phyloP scores from a whole-genome alignment of 345 rosid species.

The Rhizophora apiculata region DNA sequence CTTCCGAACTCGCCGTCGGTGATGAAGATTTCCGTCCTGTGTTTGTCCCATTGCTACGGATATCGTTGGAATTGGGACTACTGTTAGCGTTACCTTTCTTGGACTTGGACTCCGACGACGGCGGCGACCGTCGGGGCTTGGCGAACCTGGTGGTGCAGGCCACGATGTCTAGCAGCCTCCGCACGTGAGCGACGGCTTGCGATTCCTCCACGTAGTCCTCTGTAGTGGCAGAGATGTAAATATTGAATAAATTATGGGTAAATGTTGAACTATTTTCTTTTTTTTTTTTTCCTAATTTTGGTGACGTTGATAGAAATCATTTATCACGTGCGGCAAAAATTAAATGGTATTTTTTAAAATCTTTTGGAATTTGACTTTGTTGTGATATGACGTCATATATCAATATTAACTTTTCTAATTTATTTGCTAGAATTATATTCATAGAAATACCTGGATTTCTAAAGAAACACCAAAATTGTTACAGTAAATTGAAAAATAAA shows the following conservation, averaged over 20 bases:
- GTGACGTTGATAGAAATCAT: too few relatives aligned
- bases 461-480: too few relatives aligned
- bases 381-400: too few relatives aligned
- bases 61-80: constrained; percentile 24
- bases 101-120: constrained; percentile 32
- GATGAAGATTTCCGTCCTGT: background rate
- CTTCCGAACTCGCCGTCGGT: background rate
- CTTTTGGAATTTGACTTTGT: too few relatives aligned
- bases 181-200: constrained; percentile 65
- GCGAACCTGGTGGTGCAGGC: constrained; percentile 79
- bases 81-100: constrained; percentile 22
- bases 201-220: constrained; percentile 80
- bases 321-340: too few relatives aligned
- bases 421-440: too few relatives aligned
- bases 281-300: too few relatives aligned
- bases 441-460: too few relatives aligned
- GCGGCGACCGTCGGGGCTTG: constrained; percentile 31
- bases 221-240: constrained; percentile 34
- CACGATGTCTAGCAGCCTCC: constrained; percentile 84
- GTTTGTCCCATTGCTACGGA: constrained; percentile 24
- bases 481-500: too few relatives aligned
- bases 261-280: too few relatives aligned
- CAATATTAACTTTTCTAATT: too few relatives aligned
- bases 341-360: too few relatives aligned
- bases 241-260: background rate